Evolutionary conservation across 768 basidiomycete species (phyloP).

Genomic region (Harrya chromipes): DNA sequence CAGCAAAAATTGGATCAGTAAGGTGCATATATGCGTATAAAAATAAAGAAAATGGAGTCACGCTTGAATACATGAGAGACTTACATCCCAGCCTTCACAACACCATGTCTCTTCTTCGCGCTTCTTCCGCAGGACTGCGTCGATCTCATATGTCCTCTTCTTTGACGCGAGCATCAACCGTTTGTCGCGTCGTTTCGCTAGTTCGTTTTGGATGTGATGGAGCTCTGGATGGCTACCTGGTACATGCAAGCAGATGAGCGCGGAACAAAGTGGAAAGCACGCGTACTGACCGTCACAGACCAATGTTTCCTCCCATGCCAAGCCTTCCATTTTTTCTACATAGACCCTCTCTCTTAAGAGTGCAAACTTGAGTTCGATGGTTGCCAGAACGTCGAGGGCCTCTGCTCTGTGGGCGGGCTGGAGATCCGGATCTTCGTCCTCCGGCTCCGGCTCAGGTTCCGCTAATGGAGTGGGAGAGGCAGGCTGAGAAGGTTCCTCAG

Average conservation of each 20-base stretch:
- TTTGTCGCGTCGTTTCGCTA: slow-evolving; percentile 75
- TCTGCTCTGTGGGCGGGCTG: slow-evolving; percentile 83
- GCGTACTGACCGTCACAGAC: slow-evolving; percentile 64
- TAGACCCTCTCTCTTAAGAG: slow-evolving; percentile 82
- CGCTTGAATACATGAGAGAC: slow-evolving; percentile 13
- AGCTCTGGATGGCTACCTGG: slow-evolving; percentile 86
- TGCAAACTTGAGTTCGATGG: slow-evolving; percentile 92
- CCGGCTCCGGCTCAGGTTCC: slow-evolving; percentile 28
- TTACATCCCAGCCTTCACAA: slow-evolving; percentile 92
- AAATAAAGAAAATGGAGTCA: slow-evolving; percentile 4
- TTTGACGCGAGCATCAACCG: slow-evolving; percentile 77
- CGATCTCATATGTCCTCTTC: slow-evolving; percentile 66
- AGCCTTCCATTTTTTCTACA: slow-evolving; percentile 89
- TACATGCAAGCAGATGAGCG: slow-evolving; percentile 1
- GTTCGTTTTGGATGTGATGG: slow-evolving; percentile 73
- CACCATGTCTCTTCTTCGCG: slow-evolving; percentile 70
- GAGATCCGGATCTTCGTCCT: slow-evolving; percentile 60
- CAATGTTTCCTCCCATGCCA: slow-evolving; percentile 85
- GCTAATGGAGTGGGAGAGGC: slow-evolving; percentile 23
- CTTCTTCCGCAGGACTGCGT: slow-evolving; percentile 57
- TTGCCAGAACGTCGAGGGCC: slow-evolving; percentile 82
- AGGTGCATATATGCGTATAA: not conserved
- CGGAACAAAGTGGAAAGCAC: not conserved
- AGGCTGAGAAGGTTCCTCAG: slow-evolving; percentile 23
- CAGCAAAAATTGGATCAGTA: slow-evolving; percentile 1